Conservation (phyloP, 345 rosid species). For the Arabidopsis arenosa region DNA sequence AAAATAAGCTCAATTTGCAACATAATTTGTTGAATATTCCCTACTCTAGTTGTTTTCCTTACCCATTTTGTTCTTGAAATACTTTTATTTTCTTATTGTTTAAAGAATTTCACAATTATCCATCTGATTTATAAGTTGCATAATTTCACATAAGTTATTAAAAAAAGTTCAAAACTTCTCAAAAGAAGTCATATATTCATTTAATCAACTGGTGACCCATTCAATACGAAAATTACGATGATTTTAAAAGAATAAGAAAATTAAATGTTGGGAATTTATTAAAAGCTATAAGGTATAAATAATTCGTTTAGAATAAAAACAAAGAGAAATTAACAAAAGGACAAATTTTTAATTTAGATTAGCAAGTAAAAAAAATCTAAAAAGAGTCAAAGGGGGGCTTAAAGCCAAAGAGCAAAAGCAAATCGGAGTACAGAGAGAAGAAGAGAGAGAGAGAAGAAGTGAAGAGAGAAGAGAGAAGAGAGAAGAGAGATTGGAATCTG, state of each 20-base stretch:
- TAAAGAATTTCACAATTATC: neutral
- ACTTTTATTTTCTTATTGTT: neutral
- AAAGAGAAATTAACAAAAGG: constrained; percentile 35
- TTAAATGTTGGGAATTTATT: constrained; percentile 9
- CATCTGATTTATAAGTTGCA: neutral
- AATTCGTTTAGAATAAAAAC: constrained; percentile 14
- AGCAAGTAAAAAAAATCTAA: constrained; percentile 6
- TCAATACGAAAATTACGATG: constrained; percentile 20
- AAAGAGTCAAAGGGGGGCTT: constrained; percentile 43
- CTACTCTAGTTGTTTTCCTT: constrained; percentile 19
- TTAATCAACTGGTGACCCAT: constrained; percentile 18
- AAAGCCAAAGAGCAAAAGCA: constrained; percentile 41
- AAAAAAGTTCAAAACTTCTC: neutral
- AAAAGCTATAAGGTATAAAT: neutral
- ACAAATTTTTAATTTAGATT: neutral
- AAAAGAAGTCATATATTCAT: constrained; percentile 1
- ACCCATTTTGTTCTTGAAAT: constrained; percentile 12
- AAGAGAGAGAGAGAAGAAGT: constrained; percentile 31
- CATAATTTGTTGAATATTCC: constrained; percentile 1
- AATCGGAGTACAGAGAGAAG: constrained; percentile 31
- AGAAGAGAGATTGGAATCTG: constrained; percentile 38
- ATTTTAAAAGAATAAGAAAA: neutral
- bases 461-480: constrained; percentile 25
- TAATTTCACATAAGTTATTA: neutral
- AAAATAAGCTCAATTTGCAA: constrained; percentile 28